A percentile compares a stretch with the other conserved stretches of the same genome.
Evolutionary conservation across 2,329 filamentous ascomycete genomes (phyloP).

Genomic region (Neofusicoccum cordaticola): DNA sequence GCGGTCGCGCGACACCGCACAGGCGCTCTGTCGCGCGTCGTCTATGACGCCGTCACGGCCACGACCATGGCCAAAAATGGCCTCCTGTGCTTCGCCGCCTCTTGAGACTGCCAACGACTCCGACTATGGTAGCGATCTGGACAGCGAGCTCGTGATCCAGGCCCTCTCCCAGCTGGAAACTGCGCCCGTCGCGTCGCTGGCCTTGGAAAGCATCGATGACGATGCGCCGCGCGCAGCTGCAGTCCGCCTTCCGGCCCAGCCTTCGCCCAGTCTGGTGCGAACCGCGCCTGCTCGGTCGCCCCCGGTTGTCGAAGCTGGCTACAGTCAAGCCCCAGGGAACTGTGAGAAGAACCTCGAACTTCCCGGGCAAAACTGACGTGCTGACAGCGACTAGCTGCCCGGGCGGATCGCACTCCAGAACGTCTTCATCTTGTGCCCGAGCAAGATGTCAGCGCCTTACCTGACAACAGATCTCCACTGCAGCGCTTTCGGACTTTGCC

Average conservation of each 20-base stretch:
- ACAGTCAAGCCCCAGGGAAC: conserved; percentile 36
- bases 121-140: conserved; percentile 65
- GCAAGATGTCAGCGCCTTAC: background rate
- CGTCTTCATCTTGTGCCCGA: background rate
- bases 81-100: background rate
- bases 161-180: conserved; percentile 48
- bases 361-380: conserved; percentile 31
- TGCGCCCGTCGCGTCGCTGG: conserved; percentile 28
- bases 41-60: conserved; percentile 10
- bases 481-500: conserved; percentile 76
- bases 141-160: conserved; percentile 51
- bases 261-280: background rate
- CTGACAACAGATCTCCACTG: conserved; percentile 58
- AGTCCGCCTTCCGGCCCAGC: background rate
- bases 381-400: conserved; percentile 39
- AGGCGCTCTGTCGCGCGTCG: too few relatives aligned
- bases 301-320: conserved; percentile 42
- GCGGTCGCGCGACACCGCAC: background rate
- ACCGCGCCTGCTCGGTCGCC: background rate
- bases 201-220: conserved; percentile 25
- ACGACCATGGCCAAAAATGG: conserved; percentile 1
- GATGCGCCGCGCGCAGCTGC: conserved; percentile 18
- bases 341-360: conserved; percentile 23
- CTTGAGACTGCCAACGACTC: background rate
- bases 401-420: conserved; percentile 17